Conservation (phyloP, 1,284 basidiomycete genomes). For the Cryptococcus sp. region DNA sequence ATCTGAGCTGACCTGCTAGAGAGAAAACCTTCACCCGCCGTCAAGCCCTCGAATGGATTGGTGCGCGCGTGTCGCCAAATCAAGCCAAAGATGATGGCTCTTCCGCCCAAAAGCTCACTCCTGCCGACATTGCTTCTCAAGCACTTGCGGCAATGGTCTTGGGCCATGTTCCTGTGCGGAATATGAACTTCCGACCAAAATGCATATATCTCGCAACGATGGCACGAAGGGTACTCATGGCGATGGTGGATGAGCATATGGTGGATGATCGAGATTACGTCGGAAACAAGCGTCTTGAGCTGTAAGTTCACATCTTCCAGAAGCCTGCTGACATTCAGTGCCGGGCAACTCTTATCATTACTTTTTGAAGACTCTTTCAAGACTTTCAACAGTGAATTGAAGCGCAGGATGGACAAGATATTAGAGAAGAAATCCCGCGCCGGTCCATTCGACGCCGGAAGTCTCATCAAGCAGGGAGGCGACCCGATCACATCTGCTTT, state of each 20-base stretch:
- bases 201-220: conserved; percentile 98
- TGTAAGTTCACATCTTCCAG: conserved; percentile 61
- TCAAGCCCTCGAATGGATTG: conserved; percentile 95
- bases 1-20: conserved; percentile 24
- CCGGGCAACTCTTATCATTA: conserved; percentile 91
- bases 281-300: conserved; percentile 96
- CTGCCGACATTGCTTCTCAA: conserved; percentile 92
- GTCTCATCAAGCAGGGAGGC: conserved; percentile 60
- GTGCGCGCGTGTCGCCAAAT: conserved; percentile 79
- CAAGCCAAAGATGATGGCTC: conserved; percentile 59
- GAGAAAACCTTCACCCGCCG: conserved; percentile 88
- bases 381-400: conserved; percentile 96
- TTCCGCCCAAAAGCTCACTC: conserved; percentile 68
- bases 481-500: conserved; percentile 97
- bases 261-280: conserved; percentile 99
- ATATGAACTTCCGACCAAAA: conserved; percentile 90
- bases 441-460: conserved; percentile 83
- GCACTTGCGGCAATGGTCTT: conserved; percentile 96
- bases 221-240: conserved; percentile 94
- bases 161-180: conserved; percentile 90
- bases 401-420: conserved; percentile 95
- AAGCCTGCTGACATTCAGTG: conserved; percentile 58
- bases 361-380: conserved; percentile 99
- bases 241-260: conserved; percentile 94
- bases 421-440: conserved; percentile 96